phyloP scores from a whole-genome alignment of 2,329 filamentous ascomycete species.

The Fusarium agapanthi region DNA sequence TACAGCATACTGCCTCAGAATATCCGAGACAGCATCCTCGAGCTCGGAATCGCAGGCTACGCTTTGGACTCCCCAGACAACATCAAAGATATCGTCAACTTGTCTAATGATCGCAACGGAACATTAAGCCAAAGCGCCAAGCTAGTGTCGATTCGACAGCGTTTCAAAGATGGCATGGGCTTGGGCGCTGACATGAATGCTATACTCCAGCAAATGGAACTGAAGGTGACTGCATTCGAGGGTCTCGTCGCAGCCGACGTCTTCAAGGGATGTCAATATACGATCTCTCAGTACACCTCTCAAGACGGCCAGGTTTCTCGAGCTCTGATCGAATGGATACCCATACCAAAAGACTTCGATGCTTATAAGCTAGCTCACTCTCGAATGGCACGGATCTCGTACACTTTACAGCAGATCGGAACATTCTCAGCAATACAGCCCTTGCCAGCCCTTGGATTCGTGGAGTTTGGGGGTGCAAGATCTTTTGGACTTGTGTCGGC shows the following conservation, averaged over 20 bases:
- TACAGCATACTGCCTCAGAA: not conserved
- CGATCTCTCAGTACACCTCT: not conserved
- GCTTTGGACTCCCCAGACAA: not conserved
- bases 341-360: not conserved
- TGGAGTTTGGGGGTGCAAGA: not conserved
- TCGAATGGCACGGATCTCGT: not conserved
- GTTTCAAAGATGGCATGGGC: not conserved
- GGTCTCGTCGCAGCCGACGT: not conserved
- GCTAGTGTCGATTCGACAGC: not conserved
- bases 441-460: not conserved
- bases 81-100: not conserved
- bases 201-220: not conserved
- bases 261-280: not conserved
- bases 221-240: not conserved
- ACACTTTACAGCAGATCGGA: not conserved
- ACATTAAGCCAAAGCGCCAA: not conserved
- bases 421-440: not conserved
- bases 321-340: not conserved
- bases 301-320: accelerated
- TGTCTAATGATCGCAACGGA: not conserved
- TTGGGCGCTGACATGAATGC: not conserved
- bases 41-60: not conserved
- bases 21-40: not conserved
- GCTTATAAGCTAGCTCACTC: not conserved
- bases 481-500: not conserved